Base-by-base conservation (phyloP, 345 rosid species). In the Eucalyptus erythrocorys region DNA sequence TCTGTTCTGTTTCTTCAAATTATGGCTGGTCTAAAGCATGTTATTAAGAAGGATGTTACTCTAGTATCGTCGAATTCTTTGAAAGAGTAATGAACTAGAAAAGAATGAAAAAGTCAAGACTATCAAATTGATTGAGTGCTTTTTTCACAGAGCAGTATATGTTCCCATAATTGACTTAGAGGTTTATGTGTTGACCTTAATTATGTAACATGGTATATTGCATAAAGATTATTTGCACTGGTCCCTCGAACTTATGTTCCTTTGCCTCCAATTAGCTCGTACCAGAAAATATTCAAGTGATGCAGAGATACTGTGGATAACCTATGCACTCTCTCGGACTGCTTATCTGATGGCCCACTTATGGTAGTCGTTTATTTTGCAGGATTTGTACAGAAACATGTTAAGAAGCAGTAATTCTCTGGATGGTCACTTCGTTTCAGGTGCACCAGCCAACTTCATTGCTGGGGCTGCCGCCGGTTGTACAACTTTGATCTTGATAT, bases 381-480 rank as follows among this genome's bases (percentile, higher is more conserved):
- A 96, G 98, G 98, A 98, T 91, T 94, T 98, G 21, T 97, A 97
- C 59, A 92, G 94, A 91, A 94, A 93, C 93, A 91, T 98, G 86
- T 92, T 97, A 85, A 90, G 98, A 86, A 94, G 93, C 82, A 92
- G 93, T 51, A 91, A 92, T 90, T 90, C 91, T 89, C 92, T 88
- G 80, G 91, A 94, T 88, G 90, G 93, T 90, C 92, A 91, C 88
- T 45, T 93, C 79, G 45, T 95, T 34, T 94, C 98, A 32, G 98
- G 99, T 15, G 90, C 95, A 79, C 91, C 96, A 15, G 98, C 99
- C 89, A 98, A 98, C 92, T 97, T 96, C 90, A 89, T 95, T 4
- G 98, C 99, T 5, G 99, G 99, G 32, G 94, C 99, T 89, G 97
- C 96, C 3, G 98, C 99, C 84, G 99, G 98, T 37, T 98, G 99